Conservation (phyloP, 306 rosid species). For the Rosa rugosa region DNA sequence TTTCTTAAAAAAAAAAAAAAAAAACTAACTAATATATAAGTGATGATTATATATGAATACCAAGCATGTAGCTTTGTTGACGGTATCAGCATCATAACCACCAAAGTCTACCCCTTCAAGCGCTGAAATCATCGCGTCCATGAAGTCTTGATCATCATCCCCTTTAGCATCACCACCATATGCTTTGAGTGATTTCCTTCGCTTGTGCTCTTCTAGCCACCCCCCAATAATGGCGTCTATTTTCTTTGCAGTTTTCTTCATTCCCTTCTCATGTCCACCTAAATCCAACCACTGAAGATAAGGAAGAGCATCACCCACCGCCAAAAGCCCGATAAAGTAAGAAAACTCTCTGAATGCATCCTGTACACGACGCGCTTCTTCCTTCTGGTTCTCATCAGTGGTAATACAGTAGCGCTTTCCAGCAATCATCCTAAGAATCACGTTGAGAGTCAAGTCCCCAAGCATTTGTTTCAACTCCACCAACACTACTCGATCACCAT, state of each 20-base stretch:
- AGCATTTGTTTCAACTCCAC: neutral
- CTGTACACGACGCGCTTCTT: neutral
- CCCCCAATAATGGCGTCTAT: neutral
- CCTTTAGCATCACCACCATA: neutral
- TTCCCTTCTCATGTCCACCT: neutral
- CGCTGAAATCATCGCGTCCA: neutral
- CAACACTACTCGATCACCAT: neutral
- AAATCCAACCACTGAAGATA: neutral
- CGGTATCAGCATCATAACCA: neutral
- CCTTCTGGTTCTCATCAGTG: neutral
- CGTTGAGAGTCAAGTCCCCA: neutral
- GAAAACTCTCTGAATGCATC: neutral
- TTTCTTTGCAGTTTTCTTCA: slow-evolving; percentile 5
- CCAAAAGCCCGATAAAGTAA: neutral
- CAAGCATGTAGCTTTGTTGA: slow-evolving; percentile 1
- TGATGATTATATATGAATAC: neutral
- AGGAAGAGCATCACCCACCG: neutral
- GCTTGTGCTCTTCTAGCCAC: neutral
- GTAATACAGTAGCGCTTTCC: neutral
- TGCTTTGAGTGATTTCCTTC: neutral
- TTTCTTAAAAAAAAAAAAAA: no score
- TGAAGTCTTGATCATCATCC: neutral
- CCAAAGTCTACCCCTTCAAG: neutral
- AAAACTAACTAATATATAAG: no score
- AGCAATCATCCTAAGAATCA: neutral